Evolutionary conservation across 306 rosid genomes (phyloP).

Genomic region (Lathyrus sativus): DNA sequence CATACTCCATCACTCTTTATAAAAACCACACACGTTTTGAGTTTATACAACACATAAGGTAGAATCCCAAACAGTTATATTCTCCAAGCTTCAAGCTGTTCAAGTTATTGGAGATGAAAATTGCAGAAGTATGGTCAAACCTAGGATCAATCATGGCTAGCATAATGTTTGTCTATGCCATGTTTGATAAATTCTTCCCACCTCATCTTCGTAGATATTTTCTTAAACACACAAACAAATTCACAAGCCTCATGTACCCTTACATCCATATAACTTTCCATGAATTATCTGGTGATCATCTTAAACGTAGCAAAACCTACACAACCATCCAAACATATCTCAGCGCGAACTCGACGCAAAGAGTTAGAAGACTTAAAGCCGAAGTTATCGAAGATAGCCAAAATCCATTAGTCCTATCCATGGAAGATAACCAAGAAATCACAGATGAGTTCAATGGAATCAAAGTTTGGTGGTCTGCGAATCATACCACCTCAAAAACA

Average conservation of each 20-base stretch:
- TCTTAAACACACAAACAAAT: background rate
- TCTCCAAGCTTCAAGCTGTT: background rate
- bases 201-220: background rate
- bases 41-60: background rate
- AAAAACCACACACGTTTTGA: background rate
- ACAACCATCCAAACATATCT: conserved; percentile 1
- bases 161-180: conserved; percentile 16
- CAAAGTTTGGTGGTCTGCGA: conserved; percentile 12
- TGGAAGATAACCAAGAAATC: background rate
- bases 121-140: conserved; percentile 5
- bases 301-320: background rate
- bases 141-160: background rate
- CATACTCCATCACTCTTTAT: background rate
- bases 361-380: background rate
- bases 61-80: background rate
- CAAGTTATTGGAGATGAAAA: background rate
- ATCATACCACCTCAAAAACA: background rate
- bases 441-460: background rate
- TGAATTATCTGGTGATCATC: background rate
- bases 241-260: background rate
- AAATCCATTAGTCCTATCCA: conserved; percentile 20
- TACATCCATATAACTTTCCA: background rate
- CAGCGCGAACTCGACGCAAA: background rate
- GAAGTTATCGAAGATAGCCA: conserved; percentile 47
- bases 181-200: conserved; percentile 1